Conservation (phyloP, 495 filamentous ascomycete species). For the Umbilicaria muhlenbergii region DNA sequence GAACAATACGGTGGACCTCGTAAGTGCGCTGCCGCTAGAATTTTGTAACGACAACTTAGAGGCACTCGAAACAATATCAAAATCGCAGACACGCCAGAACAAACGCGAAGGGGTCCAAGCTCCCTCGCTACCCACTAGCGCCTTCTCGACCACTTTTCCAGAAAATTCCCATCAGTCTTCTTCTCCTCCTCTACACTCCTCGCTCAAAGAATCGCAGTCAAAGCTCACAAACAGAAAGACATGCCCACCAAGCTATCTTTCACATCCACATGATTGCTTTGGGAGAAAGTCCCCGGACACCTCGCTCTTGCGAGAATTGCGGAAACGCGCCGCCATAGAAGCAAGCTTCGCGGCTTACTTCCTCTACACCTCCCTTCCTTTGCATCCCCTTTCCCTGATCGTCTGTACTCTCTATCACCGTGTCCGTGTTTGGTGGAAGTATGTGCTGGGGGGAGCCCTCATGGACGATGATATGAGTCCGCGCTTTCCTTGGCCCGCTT, state of each 20-base stretch:
- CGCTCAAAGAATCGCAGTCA: slow-evolving; percentile 99
- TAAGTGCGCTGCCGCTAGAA: too few species aligned
- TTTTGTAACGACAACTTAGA: too few species aligned
- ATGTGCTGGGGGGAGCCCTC: slow-evolving; percentile 27
- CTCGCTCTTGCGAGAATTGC: slow-evolving; percentile 36
- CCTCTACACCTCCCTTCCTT: slow-evolving; percentile 31
- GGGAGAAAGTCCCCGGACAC: slow-evolving; percentile 99
- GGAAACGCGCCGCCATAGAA: slow-evolving; percentile 99
- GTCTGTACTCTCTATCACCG: slow-evolving; percentile 23
- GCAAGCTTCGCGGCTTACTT: slow-evolving; percentile 62
- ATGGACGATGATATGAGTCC: slow-evolving; percentile 85
- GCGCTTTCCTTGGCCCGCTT: slow-evolving; percentile 28
- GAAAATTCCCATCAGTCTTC: not conserved
- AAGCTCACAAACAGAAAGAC: slow-evolving; percentile 86
- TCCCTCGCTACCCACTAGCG: too few species aligned
- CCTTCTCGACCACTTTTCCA: too few species aligned
- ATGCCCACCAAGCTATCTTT: too few species aligned
- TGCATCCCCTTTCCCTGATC: slow-evolving; percentile 16
- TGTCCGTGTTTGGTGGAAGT: slow-evolving; percentile 9
- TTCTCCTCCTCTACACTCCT: slow-evolving; percentile 37
- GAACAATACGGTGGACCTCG: too few species aligned
- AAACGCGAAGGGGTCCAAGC: too few species aligned
- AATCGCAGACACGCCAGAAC: too few species aligned
- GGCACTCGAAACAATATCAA: too few species aligned
- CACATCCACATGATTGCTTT: slow-evolving; percentile 44